Evolutionary conservation across 73 alveolate species (phyloP).

Genomic region (Effrenium voratum): DNA sequence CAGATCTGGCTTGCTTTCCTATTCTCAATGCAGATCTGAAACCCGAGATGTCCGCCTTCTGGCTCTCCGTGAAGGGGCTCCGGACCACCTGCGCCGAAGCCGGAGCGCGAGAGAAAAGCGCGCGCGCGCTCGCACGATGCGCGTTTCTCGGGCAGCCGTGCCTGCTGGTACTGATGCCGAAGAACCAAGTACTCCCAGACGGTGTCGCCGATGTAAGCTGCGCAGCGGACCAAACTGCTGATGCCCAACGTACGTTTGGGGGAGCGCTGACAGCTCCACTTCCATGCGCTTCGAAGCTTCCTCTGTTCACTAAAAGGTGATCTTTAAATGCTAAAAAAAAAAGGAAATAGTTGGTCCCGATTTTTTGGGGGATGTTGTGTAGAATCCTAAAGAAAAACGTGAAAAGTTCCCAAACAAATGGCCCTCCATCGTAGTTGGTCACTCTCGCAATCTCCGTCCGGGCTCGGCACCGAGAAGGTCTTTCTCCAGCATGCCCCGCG

Average conservation of each 20-base stretch:
- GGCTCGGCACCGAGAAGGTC: conserved; percentile 32
- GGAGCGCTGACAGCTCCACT: not conserved
- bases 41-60: too few relatives aligned
- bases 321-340: too few relatives aligned
- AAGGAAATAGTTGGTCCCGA: not conserved
- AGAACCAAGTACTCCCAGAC: conserved; percentile 80
- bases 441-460: too few relatives aligned
- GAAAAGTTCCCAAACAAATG: too few relatives aligned
- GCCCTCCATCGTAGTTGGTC: too few relatives aligned
- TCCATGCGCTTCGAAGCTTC: too few relatives aligned
- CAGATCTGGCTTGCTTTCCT: too few relatives aligned
- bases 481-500: conserved; percentile 69
- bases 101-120: not conserved
- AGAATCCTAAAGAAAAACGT: too few relatives aligned
- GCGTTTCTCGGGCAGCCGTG: not conserved
- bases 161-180: conserved; percentile 77
- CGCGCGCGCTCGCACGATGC: not conserved
- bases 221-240: not conserved
- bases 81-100: conserved; percentile 30
- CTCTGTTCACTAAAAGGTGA: not conserved
- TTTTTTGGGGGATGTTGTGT: not conserved
- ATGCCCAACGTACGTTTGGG: too few relatives aligned
- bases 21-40: too few relatives aligned
- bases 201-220: conserved; percentile 81
- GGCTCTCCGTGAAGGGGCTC: conserved; percentile 71